These are phyloP conservation scores for Piedraia hortae DNA, from an alignment of 2,329 filamentous ascomycete species.

Conservation along the genomic window DNA sequence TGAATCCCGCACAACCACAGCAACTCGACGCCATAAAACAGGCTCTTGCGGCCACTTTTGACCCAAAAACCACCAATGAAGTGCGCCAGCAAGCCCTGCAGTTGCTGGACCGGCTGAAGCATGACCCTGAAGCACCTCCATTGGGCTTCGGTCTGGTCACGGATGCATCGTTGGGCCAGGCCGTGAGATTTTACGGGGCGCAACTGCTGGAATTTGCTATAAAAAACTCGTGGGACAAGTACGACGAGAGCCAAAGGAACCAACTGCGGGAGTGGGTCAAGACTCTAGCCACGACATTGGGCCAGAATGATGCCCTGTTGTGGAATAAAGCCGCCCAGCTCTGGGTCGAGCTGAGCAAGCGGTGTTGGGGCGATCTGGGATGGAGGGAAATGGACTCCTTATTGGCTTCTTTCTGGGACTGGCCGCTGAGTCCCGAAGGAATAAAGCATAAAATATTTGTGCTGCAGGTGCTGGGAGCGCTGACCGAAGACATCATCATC, in stretches of 20 bases:
- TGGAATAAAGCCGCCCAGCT: slow-evolving; percentile 84
- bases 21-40: slow-evolving; percentile 42
- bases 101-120: slow-evolving; percentile 69
- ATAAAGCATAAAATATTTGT: slow-evolving; percentile 59
- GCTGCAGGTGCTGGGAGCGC: slow-evolving; percentile 60
- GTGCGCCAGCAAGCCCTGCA: slow-evolving; percentile 55
- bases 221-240: slow-evolving; percentile 56
- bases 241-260: slow-evolving; percentile 36
- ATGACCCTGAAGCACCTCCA: slow-evolving; percentile 47
- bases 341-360: slow-evolving; percentile 85
- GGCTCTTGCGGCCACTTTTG: slow-evolving; percentile 71
- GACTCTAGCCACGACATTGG: slow-evolving; percentile 44
- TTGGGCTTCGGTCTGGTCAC: slow-evolving; percentile 64
- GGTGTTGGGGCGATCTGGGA: slow-evolving; percentile 34
- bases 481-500: slow-evolving; percentile 85
- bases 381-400: slow-evolving; percentile 88
- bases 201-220: slow-evolving; percentile 77
- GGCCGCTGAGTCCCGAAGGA: slow-evolving; percentile 8
- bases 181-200: slow-evolving; percentile 80
- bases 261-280: slow-evolving; percentile 52
- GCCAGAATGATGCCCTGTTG: slow-evolving; percentile 48
- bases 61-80: slow-evolving; percentile 51
- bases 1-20: too few relatives aligned
- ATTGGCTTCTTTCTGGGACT: slow-evolving; percentile 53
- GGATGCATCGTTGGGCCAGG: slow-evolving; percentile 43